phyloP scores from a whole-genome alignment of 352 stramenopile genomes.

The Blastocystis sp. region DNA sequence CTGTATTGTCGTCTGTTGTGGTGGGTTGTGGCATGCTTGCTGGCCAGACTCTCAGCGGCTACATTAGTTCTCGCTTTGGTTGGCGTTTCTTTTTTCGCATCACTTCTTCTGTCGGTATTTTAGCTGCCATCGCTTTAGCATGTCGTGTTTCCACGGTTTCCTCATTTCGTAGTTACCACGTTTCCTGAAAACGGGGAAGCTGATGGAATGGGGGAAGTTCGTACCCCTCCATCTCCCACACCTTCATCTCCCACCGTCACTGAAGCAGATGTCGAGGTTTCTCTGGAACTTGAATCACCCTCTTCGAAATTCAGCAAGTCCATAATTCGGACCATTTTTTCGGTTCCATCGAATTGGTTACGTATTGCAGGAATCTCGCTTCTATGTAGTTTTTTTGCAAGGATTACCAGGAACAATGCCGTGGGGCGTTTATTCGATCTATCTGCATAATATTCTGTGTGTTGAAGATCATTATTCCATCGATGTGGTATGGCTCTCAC shows the following conservation, averaged over 20 bases:
- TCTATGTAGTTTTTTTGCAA: conserved; percentile 14
- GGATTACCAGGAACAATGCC: conserved; percentile 14
- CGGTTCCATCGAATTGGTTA: conserved; percentile 10
- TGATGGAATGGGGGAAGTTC: not conserved
- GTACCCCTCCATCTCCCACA: not conserved
- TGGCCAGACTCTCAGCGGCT: conserved; percentile 36
- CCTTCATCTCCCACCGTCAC: not conserved
- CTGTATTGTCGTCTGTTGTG: conserved; percentile 31
- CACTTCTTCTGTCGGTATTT: not conserved
- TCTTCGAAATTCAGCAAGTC: not conserved
- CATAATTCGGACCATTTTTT: not conserved
- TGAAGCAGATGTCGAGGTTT: not conserved
- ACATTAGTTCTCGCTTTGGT: not conserved
- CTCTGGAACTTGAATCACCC: not conserved
- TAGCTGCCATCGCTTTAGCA: not conserved
- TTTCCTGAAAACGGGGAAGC: conserved; percentile 40
- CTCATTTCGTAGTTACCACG: not conserved
- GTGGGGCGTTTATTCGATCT: conserved; percentile 54
- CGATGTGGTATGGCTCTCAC: not conserved
- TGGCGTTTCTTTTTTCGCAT: conserved; percentile 32
- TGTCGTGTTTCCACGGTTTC: not conserved
- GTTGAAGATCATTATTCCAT: not conserved
- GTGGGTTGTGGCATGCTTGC: conserved; percentile 4
- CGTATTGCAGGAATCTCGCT: not conserved
- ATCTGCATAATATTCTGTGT: conserved; percentile 48